Percentiles rank a stretch among this genome's conserved stretches.
These are phyloP conservation scores for Blumeria graminis DNA, from an alignment of 2,329 filamentous ascomycete species.

Conservation along the genomic window DNA sequence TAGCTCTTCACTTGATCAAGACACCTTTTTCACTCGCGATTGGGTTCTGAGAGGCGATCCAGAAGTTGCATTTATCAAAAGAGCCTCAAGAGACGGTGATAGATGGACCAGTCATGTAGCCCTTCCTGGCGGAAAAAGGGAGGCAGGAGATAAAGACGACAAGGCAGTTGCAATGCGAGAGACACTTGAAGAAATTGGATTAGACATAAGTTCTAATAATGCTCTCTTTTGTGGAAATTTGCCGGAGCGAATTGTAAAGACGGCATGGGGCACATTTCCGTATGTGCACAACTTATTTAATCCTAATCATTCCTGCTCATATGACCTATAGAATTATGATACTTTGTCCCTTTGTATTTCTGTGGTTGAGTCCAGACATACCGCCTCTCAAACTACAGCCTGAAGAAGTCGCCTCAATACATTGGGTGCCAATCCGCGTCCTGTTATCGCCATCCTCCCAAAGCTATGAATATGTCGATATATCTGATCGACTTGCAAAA, in stretches of 20 bases:
- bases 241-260: conserved; percentile 39
- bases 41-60: conserved; percentile 44
- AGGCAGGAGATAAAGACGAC: conserved; percentile 38
- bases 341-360: conserved; percentile 42
- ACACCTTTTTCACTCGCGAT: conserved; percentile 34
- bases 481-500: conserved; percentile 33
- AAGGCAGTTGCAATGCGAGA: conserved; percentile 37
- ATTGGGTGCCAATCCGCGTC: conserved; percentile 41
- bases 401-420: conserved; percentile 40
- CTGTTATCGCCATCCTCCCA: conserved; percentile 34
- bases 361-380: conserved; percentile 29
- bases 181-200: conserved; percentile 39
- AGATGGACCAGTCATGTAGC: conserved; percentile 48
- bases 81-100: conserved; percentile 37
- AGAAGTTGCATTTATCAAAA: conserved; percentile 48
- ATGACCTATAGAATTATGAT: conserved; percentile 33
- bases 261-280: conserved; percentile 40
- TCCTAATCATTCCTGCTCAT: not conserved
- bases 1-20: conserved; percentile 17
- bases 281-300: conserved; percentile 16
- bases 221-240: conserved; percentile 32
- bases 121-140: conserved; percentile 40
- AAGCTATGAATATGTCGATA: conserved; percentile 37
- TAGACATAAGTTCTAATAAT: conserved; percentile 27
- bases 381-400: conserved; percentile 38